A percentile compares a stretch with the other conserved stretches of the same genome.
These are phyloP conservation scores for Phialophora verrucosa DNA, from an alignment of 2,329 filamentous ascomycete species.

Conservation along the genomic window DNA sequence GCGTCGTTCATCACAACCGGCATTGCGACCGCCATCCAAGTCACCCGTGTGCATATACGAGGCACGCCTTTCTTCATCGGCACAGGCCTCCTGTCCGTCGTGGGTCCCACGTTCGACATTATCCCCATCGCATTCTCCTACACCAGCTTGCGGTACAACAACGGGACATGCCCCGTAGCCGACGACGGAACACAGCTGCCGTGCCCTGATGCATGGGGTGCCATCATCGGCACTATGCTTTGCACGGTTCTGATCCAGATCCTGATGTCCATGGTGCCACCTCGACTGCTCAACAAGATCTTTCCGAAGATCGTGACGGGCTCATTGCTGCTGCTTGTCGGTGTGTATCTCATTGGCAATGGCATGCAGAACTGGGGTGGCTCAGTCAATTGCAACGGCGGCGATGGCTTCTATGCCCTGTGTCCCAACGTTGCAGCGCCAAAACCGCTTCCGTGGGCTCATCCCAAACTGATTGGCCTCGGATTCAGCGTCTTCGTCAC, in stretches of 20 bases:
- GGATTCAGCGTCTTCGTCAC: constrained; percentile 80
- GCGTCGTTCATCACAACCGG: constrained; percentile 80
- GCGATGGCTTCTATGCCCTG: constrained; percentile 68
- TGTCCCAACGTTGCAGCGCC: constrained; percentile 73
- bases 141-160: constrained; percentile 73
- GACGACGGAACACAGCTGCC: constrained; percentile 69
- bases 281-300: constrained; percentile 69
- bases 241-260: constrained; percentile 73
- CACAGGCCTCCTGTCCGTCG: constrained; percentile 79
- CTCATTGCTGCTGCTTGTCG: constrained; percentile 72
- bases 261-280: constrained; percentile 74
- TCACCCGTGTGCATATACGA: constrained; percentile 75
- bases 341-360: constrained; percentile 71
- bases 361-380: constrained; percentile 81
- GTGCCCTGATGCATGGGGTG: constrained; percentile 78
- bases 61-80: constrained; percentile 77
- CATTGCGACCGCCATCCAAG: constrained; percentile 75
- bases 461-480: constrained; percentile 76
- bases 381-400: constrained; percentile 48
- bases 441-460: constrained; percentile 76
- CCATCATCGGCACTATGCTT: constrained; percentile 71
- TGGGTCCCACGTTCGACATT: constrained; percentile 77
- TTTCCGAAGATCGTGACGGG: constrained; percentile 82
- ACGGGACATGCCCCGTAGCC: constrained; percentile 68
- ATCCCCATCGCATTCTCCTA: constrained; percentile 77